Percentiles rank a stretch among this genome's conserved stretches.
These are phyloP conservation scores for Tephrocybe sp. DNA, from an alignment of 768 basidiomycete species.

Conservation along the genomic window DNA sequence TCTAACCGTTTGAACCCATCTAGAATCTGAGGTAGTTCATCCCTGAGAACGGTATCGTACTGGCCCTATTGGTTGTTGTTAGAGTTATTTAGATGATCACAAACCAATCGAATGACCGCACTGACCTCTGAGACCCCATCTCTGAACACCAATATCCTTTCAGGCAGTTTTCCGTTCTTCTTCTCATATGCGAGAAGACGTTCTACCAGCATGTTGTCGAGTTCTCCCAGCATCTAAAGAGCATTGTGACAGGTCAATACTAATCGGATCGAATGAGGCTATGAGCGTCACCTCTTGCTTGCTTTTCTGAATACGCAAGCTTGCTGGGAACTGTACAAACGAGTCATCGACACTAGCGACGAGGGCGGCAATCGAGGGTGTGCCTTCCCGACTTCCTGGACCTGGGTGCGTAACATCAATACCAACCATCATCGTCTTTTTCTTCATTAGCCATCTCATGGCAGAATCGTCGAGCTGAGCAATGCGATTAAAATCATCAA, in stretches of 20 bases:
- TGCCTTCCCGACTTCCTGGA: constrained; percentile 61
- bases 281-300: constrained; percentile 39
- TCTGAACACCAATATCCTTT: constrained; percentile 69
- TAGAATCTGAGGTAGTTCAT: constrained; percentile 62
- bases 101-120: neutral
- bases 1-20: constrained; percentile 56
- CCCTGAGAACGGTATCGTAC: constrained; percentile 55
- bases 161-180: constrained; percentile 58
- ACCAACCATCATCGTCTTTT: constrained; percentile 79
- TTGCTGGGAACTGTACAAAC: constrained; percentile 79
- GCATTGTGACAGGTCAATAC: neutral
- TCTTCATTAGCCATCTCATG: constrained; percentile 63
- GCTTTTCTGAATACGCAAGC: constrained; percentile 61
- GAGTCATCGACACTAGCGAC: constrained; percentile 70
- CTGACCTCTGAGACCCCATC: constrained; percentile 81
- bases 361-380: constrained; percentile 81
- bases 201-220: constrained; percentile 68
- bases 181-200: constrained; percentile 56
- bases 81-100: neutral
- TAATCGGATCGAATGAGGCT: neutral
- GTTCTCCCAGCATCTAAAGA: constrained; percentile 66
- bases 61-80: constrained; percentile 54
- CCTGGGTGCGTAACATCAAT: constrained; percentile 84
- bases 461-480: constrained; percentile 48
- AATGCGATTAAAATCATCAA: neutral